phyloP scores from a whole-genome alignment of 176 grass and related monocot species.

The Chloris gayana region DNA sequence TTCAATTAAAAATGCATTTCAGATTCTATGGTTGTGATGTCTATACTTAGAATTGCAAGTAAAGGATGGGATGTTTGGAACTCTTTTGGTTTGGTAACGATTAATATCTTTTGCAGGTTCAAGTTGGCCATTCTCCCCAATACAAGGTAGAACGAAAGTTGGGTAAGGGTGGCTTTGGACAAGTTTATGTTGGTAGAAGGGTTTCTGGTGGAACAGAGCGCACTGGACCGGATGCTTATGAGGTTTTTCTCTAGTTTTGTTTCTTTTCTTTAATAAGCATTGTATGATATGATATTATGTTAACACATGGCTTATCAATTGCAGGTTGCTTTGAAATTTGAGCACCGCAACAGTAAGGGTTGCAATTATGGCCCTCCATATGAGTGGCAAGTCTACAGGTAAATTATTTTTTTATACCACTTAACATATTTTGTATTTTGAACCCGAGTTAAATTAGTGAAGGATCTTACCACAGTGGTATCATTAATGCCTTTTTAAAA shows the following conservation, averaged over 20 bases:
- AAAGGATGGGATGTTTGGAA: too few species aligned
- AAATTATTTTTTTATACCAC: conserved; percentile 22
- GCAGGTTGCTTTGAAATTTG: conserved; percentile 98
- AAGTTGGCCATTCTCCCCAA: conserved; percentile 84
- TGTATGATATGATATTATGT: conserved; percentile 19
- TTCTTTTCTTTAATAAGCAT: not conserved
- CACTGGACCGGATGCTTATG: conserved; percentile 73
- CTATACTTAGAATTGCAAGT: conserved; percentile 15
- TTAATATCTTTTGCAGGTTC: conserved; percentile 59
- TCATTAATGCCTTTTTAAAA: too few species aligned
- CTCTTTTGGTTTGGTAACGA: conserved; percentile 22
- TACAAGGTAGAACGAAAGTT: conserved; percentile 94
- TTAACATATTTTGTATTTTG: conserved; percentile 6
- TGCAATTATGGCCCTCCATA: conserved; percentile 98
- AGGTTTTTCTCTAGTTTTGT: conserved; percentile 50
- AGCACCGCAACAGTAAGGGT: conserved; percentile 96
- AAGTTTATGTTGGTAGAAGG: conserved; percentile 93
- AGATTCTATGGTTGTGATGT: conserved; percentile 23
- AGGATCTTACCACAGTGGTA: not conserved
- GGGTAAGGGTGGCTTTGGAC: conserved; percentile 97
- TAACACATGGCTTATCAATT: conserved; percentile 15
- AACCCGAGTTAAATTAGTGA: not conserved
- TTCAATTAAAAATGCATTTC: not conserved
- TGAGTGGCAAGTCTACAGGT: conserved; percentile 99
- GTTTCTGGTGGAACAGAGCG: conserved; percentile 73